Percentiles rank a stretch among this genome's conserved stretches.
phyloP scores from a whole-genome alignment of 208 protist genomes.

The Leishmania guyanensis region DNA sequence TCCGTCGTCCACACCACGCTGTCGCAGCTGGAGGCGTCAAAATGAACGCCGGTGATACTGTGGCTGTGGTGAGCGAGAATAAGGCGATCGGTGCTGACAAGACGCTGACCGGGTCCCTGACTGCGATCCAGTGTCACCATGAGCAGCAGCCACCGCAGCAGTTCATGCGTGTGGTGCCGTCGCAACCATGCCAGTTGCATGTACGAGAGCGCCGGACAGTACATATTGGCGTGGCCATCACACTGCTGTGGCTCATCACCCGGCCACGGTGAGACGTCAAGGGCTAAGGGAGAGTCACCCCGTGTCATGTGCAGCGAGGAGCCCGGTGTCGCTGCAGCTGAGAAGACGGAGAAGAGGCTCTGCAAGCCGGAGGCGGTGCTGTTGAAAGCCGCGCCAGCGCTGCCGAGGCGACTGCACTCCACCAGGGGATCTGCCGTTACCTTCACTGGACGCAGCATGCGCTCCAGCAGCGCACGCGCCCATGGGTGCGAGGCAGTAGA shows the following conservation, averaged over 20 bases:
- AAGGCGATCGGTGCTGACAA: conserved; percentile 57
- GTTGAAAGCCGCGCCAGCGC: neutral
- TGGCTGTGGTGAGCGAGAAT: conserved; percentile 67
- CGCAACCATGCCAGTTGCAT: conserved; percentile 74
- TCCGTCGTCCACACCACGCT: conserved; percentile 80
- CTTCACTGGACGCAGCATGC: conserved; percentile 17
- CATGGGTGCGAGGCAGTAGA: conserved; percentile 6
- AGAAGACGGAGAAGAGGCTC: neutral
- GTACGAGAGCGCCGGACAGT: conserved; percentile 38
- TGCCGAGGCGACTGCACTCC: neutral
- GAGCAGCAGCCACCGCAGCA: conserved; percentile 64
- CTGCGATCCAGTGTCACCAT: conserved; percentile 31
- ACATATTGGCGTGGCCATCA: neutral
- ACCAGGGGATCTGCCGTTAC: neutral
- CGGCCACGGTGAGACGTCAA: neutral
- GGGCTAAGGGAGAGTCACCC: neutral
- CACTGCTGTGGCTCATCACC: neutral
- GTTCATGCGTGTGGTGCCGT: conserved; percentile 68
- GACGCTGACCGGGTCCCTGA: conserved; percentile 6
- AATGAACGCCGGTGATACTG: conserved; percentile 50
- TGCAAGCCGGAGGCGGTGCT: neutral
- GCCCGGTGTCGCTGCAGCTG: neutral
- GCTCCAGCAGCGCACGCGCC: conserved; percentile 19
- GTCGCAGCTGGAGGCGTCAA: conserved; percentile 81
- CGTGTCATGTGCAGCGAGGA: neutral